Evolutionary conservation across 2,329 filamentous ascomycete species (phyloP), one percentile per base, ranked within the genome.

Genomic region (Macrophomina tecta): DNA sequence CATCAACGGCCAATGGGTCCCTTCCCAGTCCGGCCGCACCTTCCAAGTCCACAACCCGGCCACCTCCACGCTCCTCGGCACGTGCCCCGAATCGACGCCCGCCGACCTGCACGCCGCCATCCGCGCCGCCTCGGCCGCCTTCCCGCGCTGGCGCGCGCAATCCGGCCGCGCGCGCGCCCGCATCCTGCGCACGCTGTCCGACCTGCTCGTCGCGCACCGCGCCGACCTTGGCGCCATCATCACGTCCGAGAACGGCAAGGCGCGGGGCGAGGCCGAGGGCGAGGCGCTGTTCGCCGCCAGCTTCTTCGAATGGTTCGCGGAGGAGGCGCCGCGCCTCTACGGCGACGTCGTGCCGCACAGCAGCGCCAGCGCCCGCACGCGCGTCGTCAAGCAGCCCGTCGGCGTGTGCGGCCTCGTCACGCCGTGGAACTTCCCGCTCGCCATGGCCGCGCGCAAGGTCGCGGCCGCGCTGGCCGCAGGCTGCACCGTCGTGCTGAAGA

Each of bases 241-340:
- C 72, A 93, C 91, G 40, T 90, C 89, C 87, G 91, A 94, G 81
- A 94, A 94, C 71, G 91, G 91, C 70, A 94, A 94, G 81, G 90
- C 91, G 1, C 74, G 89, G 30, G 85, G 89, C 11, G 78, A 80
- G 66, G 78, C 78, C 18, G 78, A 77, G 68, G 78, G 78, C 28
- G 78, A 80, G 32, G 52, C 32, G 4, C 32, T 55, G 5, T 55
- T 55, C 32, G 16, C 52, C 3, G 32, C 82, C 32, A 82, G 83
- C 4, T 86, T 86, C 71, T 83, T 81, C 1, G 85, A 83, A 83
- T 86, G 84, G 83, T 86, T 86, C 72, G 81, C 83, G 14, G 87
- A 86, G 2, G 87, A 89, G 71, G 86, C 86, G 73, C 81, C 89
- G 76, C 81, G 87, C 38, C 83, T 89, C 16, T 82, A 85, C 34